Evolutionary conservation across 345 rosid genomes (phyloP).

Genomic region (Arabidopsis suecica): DNA sequence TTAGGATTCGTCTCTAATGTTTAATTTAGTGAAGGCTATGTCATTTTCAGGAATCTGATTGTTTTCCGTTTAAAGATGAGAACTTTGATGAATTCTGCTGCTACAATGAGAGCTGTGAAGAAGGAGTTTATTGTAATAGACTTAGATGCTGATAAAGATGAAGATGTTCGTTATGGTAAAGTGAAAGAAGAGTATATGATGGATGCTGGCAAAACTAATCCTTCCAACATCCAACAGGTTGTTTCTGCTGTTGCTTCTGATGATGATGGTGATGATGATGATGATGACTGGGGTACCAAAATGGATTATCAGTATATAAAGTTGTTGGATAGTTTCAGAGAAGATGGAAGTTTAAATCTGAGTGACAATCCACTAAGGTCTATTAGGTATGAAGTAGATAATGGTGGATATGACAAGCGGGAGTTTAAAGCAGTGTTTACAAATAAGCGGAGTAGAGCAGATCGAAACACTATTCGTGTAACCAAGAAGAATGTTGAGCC

Average conservation of each 20-base stretch:
- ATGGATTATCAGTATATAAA: conserved; percentile 48
- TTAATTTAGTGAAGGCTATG: neutral
- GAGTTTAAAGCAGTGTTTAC: neutral
- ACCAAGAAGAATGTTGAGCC: conserved; percentile 25
- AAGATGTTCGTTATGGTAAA: conserved; percentile 3
- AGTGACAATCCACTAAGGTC: conserved; percentile 34
- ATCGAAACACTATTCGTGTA: neutral
- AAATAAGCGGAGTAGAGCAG: conserved; percentile 10
- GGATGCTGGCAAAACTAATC: conserved; percentile 12
- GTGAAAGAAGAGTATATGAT: conserved; percentile 7
- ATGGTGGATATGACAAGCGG: conserved; percentile 36
- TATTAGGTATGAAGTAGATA: conserved; percentile 40
- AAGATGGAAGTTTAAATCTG: conserved; percentile 43
- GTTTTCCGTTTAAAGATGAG: conserved; percentile 10
- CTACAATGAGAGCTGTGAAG: conserved; percentile 30
- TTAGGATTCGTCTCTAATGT: neutral
- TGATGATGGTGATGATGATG: neutral
- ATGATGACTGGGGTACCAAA: conserved; percentile 9
- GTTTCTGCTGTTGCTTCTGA: neutral
- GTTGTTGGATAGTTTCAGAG: conserved; percentile 49
- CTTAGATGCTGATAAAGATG: conserved; percentile 22
- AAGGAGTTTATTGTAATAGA: conserved; percentile 22
- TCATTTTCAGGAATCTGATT: neutral
- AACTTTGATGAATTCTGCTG: neutral
- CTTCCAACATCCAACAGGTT: conserved; percentile 13